These are phyloP conservation scores for Corchorus olitorius DNA, from an alignment of 345 rosid genomes.

Conservation along the genomic window DNA sequence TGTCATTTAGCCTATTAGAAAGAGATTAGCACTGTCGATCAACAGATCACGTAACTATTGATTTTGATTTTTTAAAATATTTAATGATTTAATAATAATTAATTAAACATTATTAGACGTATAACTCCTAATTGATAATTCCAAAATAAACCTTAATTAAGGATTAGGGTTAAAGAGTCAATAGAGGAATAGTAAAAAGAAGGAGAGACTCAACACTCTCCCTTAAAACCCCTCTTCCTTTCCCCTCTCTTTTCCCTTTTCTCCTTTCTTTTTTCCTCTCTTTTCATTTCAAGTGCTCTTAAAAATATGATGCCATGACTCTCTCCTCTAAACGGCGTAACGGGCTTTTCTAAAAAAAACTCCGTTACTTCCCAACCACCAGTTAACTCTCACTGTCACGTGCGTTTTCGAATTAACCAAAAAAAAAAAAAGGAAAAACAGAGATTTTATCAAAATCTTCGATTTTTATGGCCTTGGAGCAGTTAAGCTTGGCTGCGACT, in stretches of 20 bases:
- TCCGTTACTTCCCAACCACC: conserved; percentile 45
- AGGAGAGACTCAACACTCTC: background rate
- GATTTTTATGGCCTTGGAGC: conserved; percentile 53
- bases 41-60: no score
- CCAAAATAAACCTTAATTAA: conserved; percentile 24
- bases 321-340: conserved; percentile 47
- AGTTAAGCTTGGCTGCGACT: conserved; percentile 41
- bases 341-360: conserved; percentile 39
- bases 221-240: conserved; percentile 23
- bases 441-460: background rate
- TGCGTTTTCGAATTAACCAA: conserved; percentile 28
- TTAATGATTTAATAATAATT: background rate
- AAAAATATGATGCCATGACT: background rate
- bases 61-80: no score
- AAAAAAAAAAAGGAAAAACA: background rate
- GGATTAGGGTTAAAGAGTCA: conserved; percentile 40
- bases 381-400: conserved; percentile 35
- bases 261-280: background rate
- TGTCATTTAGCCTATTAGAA: no score
- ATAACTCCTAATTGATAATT: conserved; percentile 11
- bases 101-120: conserved; percentile 22
- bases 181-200: conserved; percentile 20
- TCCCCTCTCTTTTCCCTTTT: conserved; percentile 19
- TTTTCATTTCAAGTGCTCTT: background rate
- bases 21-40: no score